Evolutionary conservation across 208 protist genomes (phyloP).

Genomic region (Wallacemonas sp.): DNA sequence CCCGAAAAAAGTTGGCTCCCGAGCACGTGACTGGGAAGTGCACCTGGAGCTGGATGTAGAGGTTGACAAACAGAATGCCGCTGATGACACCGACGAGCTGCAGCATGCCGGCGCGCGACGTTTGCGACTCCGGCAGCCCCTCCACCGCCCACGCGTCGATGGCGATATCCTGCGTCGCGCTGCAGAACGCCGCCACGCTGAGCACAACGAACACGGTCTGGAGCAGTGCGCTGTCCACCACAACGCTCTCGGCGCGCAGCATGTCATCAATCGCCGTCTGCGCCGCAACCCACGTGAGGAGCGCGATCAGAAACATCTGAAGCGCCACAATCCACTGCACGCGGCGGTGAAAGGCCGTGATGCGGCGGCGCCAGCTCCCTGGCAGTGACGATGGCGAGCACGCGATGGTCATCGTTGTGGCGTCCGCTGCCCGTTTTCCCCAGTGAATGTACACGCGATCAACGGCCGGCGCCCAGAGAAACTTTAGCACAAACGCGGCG

Average conservation of each 20-base stretch:
- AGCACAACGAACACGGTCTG: constrained; percentile 10
- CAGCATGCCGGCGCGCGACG: constrained; percentile 9
- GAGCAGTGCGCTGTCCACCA: neutral
- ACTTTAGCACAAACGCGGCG: constrained; percentile 37
- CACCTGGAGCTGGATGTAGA: neutral
- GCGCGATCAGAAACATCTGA: neutral
- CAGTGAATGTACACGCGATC: constrained; percentile 22
- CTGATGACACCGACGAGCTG: constrained; percentile 11
- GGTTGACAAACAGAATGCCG: constrained; percentile 3
- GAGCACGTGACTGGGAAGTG: neutral
- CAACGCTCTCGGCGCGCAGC: neutral
- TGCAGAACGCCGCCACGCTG: constrained; percentile 16
- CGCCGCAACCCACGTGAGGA: neutral
- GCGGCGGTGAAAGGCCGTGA: neutral
- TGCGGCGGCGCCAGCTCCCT: neutral
- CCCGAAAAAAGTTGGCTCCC: constrained; percentile 1
- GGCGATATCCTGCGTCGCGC: constrained; percentile 43
- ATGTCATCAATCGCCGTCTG: neutral
- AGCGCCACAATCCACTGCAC: constrained; percentile 15
- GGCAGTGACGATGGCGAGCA: neutral
- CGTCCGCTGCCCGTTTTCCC: neutral
- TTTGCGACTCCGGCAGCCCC: neutral
- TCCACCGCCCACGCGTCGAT: constrained; percentile 43
- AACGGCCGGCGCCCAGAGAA: constrained; percentile 39
- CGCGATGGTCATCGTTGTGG: neutral